These are phyloP conservation scores for Rhizopogon vulgaris DNA, from an alignment of 768 basidiomycete species.

Conservation along the genomic window DNA sequence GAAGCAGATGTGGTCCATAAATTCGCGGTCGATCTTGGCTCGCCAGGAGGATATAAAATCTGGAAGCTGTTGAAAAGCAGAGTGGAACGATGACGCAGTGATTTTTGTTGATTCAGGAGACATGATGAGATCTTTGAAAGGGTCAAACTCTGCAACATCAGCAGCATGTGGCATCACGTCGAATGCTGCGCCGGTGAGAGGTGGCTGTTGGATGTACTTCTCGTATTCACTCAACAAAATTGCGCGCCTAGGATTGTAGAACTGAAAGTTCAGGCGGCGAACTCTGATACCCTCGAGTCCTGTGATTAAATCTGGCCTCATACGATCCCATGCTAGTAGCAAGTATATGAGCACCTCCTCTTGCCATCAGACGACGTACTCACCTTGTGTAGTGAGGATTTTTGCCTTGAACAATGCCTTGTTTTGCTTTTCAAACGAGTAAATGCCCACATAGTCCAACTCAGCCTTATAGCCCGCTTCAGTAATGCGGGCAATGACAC, in stretches of 20 bases:
- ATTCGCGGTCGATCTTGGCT: background rate
- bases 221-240: background rate
- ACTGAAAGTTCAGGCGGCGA: background rate
- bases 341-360: background rate
- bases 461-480: background rate
- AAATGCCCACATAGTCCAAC: background rate
- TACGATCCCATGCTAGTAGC: background rate
- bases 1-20: background rate
- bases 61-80: slow-evolving; percentile 1
- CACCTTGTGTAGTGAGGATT: background rate
- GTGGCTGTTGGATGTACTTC: background rate
- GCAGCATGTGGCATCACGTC: background rate
- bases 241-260: background rate
- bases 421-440: background rate
- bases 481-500: background rate
- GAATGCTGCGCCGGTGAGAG: background rate
- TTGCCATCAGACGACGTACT: background rate
- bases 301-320: background rate
- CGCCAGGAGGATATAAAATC: slow-evolving; percentile 1
- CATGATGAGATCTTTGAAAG: background rate
- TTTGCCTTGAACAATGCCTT: background rate
- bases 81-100: background rate
- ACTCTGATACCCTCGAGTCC: background rate
- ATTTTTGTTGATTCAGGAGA: background rate
- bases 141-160: background rate